Evolutionary conservation across 768 basidiomycete genomes (phyloP), one percentile per base, ranked within the genome.

Genomic region (Termitomyces sp.): DNA sequence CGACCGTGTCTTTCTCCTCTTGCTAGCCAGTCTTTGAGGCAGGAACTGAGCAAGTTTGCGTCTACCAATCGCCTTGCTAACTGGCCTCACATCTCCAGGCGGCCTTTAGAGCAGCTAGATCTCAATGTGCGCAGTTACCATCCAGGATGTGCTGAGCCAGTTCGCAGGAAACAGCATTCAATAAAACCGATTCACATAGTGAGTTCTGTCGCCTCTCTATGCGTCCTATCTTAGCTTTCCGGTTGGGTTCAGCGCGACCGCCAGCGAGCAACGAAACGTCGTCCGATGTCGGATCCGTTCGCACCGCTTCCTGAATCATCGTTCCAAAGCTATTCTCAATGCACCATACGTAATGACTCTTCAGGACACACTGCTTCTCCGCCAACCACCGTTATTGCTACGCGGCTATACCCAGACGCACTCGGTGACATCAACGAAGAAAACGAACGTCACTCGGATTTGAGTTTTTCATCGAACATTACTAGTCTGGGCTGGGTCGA

Each of bases 1-100:
- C 57, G 57, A 19, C 57, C 63, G 2, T 51, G 59, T 37, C 65
- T 70, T 9, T 66, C 67, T 23, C 66, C 69, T 16, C 60, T 70
- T 25, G 67, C 69, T 17, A 70, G 67, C 59, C 65, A 68, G 27
- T 67, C 69, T 23, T 62, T 70, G 45, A 65, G 60, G 46, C 61
- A 51, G 21, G 65, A 68, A 48, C 41, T 70, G 29, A 50, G 57
- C 46, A 55, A 50, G 16, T 48, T 58, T 23, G 38, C 54, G 16
- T 51, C 55, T 16, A 49, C 37, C 12, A 56, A 42, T 41, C 53
- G 55, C 34, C 45, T 63, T n/a, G 40, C 53, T 38, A 58, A 58
- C n/a, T 57, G 62, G 54, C 49, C 57, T 17, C 41, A 50, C 32
- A 46, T 48, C 19, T 45, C 55, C 29, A 58, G 57, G 25, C 54